Base-by-base conservation (phyloP, 345 rosid species). In the Eutrema heterophyllum region DNA sequence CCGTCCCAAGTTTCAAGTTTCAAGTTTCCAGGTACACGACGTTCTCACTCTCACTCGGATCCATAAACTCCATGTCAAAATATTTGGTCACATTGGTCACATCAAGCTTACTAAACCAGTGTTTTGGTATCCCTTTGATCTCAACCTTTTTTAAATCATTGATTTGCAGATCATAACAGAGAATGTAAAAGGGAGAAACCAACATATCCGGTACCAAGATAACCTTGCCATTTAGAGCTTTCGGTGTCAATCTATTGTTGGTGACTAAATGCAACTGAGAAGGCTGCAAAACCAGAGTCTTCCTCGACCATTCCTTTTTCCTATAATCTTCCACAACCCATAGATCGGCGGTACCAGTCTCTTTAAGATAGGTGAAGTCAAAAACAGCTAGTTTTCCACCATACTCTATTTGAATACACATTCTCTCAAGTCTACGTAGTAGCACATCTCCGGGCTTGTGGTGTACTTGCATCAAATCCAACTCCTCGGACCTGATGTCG, bases 261-360 rank as follows among this genome's bases (percentile, higher is more conserved):
- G 9, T 16, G 52, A 48, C 27, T 48, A 48, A 21, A 18, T 49
- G 29, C 53, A 49, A 3, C 5, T 49, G 29, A 49, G 26, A 51
- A 9, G 71, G 71, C 48, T 38, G 48, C 36, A 67, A 21, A 67
- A 27, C 9, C 8, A 24, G 5, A 50, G 24, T 51, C 38, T 51
- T 67, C 33, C 8, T 38, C 30, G 59, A 66, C 70, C 48, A 66
- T 50, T 36, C 49, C 2, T 38, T 66, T 2, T 67, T 51, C 7
- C n/a, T 51, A 26, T 38, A 52, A 67, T 67, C 36, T 67, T 51
- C 49, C 35, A 51, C 9, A 14, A 51, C 18, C 71, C 58, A 67
- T 1, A 51, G 13, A 14, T 67, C 71, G 9, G 51, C 8, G 0
- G 5, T 21, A 24, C 59, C 60, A 18, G 4, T 49, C 13, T 49